Percentiles rank a stretch among this genome's conserved stretches.
These are phyloP conservation scores for Entelexis paramagnoliae DNA, from an alignment of 1,139 yeast genomes.

Conservation along the genomic window DNA sequence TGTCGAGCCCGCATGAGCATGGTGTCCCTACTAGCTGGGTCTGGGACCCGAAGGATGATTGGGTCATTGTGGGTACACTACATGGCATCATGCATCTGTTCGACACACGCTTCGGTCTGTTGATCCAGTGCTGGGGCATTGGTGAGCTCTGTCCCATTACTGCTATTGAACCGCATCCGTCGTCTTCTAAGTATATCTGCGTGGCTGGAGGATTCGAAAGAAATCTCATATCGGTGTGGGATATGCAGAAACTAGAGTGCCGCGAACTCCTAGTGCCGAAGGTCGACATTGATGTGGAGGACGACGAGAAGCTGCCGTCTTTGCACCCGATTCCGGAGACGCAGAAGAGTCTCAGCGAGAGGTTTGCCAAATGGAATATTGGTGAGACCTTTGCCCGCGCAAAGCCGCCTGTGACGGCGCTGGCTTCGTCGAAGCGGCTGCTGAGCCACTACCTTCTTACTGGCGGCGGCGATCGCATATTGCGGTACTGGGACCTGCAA, in stretches of 20 bases:
- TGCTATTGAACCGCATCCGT: constrained; percentile 40
- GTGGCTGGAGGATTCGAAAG: constrained; percentile 59
- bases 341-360: constrained; percentile 11
- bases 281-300: constrained; percentile 21
- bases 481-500: constrained; percentile 43
- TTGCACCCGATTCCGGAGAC: constrained; percentile 17
- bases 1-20: constrained; percentile 50
- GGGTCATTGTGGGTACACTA: constrained; percentile 68
- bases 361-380: constrained; percentile 22
- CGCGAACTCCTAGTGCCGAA: constrained; percentile 38
- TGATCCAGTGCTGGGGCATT: constrained; percentile 54
- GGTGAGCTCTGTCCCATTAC: constrained; percentile 41
- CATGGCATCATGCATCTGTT: constrained; percentile 66
- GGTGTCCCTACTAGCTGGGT: constrained; percentile 58
- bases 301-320: constrained; percentile 20
- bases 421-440: constrained; percentile 28
- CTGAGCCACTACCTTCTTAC: constrained; percentile 29
- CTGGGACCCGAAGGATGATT: constrained; percentile 41
- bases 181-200: constrained; percentile 36
- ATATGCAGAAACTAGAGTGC: constrained; percentile 55
- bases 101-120: constrained; percentile 63
- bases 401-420: constrained; percentile 19
- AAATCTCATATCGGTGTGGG: constrained; percentile 65
- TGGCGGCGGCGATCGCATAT: constrained; percentile 36
- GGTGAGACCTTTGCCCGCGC: constrained; percentile 12